Evolutionary conservation across 2,329 filamentous ascomycete genomes (phyloP), one percentile per base, ranked within the genome.

Genomic region (Xylariaceae sp.): DNA sequence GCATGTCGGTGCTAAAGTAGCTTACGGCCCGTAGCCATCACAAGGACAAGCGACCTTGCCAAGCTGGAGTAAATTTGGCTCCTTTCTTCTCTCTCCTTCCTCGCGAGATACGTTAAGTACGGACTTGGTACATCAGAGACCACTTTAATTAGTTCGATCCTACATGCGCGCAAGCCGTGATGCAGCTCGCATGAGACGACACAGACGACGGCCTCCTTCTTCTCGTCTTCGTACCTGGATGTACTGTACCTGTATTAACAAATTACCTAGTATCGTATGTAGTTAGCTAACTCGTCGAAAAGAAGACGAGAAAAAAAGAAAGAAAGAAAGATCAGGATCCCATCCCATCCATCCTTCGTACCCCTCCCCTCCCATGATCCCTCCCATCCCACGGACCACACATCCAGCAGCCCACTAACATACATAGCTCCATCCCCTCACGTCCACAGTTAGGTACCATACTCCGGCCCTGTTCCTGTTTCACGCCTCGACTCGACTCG

Each of bases 21-120:
- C 61, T 56, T 61, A 64, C 59, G 63, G 58, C 61, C 57, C 59
- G 37, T 41, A 9, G 11, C 37, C 9, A 41, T 13, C 9, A 9
- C 37, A 41, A 13, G 37, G 11, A 9, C 37, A 30, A 30, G 23
- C 23, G 23, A 30, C 23, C 17, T 18, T 30, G 23, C 23, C 4
- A 30, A 30, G 23, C 8, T 11, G 37, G 37, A 8, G 37, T 41
- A 41, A 41, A 41, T 41, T 41, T 41, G 37, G 4, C 37, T 9
- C 37, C 11, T 13, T 41, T 10, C 2, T 4, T 13, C 23, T 30
- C 23, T 7, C 37, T 7, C 37, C 10, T 13, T 41, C 11, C 8
- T 9, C 9, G 2, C 37, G 37, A 41, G 11, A 13, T 41, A 41
- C 37, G 37, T 41, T 41, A 41, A 41, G 37, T 41, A 41, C 37